Conservation (phyloP, 352 stramenopile species). For the Globisporangium ultimum region DNA sequence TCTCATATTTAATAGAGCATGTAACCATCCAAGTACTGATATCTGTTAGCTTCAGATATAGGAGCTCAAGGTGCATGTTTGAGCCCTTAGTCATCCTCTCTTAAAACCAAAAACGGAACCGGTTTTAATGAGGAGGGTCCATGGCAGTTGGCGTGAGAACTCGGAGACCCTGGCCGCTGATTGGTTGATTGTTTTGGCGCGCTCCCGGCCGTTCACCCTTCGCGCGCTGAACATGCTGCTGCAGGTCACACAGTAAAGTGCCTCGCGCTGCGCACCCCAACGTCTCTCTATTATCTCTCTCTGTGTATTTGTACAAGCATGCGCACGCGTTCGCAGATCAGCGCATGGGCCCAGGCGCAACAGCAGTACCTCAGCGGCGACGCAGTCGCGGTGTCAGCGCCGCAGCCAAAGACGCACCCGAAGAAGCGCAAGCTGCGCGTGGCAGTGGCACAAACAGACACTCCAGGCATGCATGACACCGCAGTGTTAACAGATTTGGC, state of each 20-base stretch:
- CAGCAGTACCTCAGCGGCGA: constrained; percentile 4
- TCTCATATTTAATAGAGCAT: too few species aligned
- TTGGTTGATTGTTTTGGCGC: constrained; percentile 16
- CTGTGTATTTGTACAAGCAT: constrained; percentile 1
- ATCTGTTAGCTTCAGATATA: too few species aligned
- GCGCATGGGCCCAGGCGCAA: constrained; percentile 1
- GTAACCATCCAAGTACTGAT: too few species aligned
- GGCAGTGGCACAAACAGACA: neutral
- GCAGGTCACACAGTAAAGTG: constrained; percentile 1
- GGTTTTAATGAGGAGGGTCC: neutral
- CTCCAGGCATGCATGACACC: too few species aligned
- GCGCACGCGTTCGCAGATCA: constrained; percentile 13
- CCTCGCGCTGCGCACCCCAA: neutral
- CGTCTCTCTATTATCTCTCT: too few species aligned
- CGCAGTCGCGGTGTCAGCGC: neutral
- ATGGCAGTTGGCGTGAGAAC: neutral
- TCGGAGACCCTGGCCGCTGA: constrained; percentile 4
- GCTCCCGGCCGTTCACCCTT: constrained; percentile 11
- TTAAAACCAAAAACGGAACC: too few species aligned
- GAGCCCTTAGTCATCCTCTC: too few species aligned
- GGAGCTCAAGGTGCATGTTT: too few species aligned
- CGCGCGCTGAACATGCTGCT: neutral
- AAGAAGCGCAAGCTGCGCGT: constrained; percentile 5
- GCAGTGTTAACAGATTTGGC: neutral
- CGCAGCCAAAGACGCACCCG: neutral